A percentile compares a stretch with the other conserved stretches of the same genome.
Conservation (phyloP, 768 basidiomycete genomes). For the Mycena alexandri region DNA sequence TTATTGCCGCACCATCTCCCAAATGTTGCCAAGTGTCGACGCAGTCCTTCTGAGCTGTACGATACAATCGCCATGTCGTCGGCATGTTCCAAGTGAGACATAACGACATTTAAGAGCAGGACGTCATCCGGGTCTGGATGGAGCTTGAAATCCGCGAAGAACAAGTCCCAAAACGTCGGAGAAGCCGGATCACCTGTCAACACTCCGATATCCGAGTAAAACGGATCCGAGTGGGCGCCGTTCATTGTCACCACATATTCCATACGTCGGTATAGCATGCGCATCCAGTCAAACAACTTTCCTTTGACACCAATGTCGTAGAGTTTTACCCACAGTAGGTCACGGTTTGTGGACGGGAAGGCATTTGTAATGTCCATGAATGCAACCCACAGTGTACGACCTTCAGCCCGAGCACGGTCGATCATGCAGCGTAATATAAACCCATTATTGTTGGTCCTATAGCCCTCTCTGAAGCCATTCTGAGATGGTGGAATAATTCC, state of each 20-base stretch:
- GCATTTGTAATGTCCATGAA: too few relatives aligned
- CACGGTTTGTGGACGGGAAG: too few relatives aligned
- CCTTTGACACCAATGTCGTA: too few relatives aligned
- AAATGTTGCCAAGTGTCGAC: not conserved
- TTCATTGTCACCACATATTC: too few relatives aligned
- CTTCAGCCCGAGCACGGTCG: not conserved
- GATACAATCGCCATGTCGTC: slow-evolving; percentile 14
- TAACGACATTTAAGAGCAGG: too few relatives aligned
- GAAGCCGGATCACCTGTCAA: too few relatives aligned
- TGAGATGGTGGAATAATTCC: not conserved
- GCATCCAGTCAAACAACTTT: too few relatives aligned
- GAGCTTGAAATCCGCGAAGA: slow-evolving; percentile 1
- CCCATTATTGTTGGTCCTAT: not conserved
- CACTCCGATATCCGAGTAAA: too few relatives aligned
- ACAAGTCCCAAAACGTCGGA: slow-evolving; percentile 1
- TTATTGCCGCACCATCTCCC: slow-evolving; percentile 3
- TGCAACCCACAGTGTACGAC: too few relatives aligned
- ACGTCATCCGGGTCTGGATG: not conserved
- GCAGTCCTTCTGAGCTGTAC: not conserved
- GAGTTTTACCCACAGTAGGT: too few relatives aligned
- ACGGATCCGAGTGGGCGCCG: too few relatives aligned
- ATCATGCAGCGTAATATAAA: slow-evolving; percentile 5
- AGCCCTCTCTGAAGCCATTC: not conserved
- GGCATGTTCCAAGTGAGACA: slow-evolving; percentile 8
- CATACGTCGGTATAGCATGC: too few relatives aligned